Evolutionary conservation across 169 alveolate species (phyloP), one percentile per base, ranked within the genome.

Genomic region (Toxoplasma gondii): DNA sequence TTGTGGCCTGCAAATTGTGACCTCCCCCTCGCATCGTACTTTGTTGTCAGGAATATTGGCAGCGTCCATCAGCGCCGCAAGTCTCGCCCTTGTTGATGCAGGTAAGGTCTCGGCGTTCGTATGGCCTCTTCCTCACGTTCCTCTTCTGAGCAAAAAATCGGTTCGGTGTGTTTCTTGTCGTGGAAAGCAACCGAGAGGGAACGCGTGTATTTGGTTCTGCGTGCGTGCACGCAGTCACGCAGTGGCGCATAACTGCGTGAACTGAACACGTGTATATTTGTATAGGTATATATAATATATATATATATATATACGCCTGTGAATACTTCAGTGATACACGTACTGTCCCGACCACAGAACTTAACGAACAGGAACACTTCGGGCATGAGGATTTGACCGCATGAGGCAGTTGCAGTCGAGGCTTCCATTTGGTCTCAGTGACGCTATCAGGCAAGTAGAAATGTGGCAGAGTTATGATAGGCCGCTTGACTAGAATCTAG

Each of bases 11-110:
- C 58, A 49, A 49, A 49, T 12, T 12, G 12, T 49, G 58, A 4
- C 4, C 58, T 49, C 58, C 12, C 58, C 58, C 58, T 12, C n/a
- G n/a, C n/a, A n/a, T n/a, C n/a, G n/a, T 49, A 4, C 22, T 4
- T 27, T 10, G 16, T 74, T n/a, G 24, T 17, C 84, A 74, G 84
- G 84, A 31, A 36, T 74, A 0, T n/a, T 74, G 84, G 84, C 84
- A 1, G 84, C 84, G 45, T 74, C 84, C 45, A 36, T 74, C 45
- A 19, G 84, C 43, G 84, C 84, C n/a, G 84, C 84, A 12, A 36
- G 84, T 74, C 84, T 74, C 43, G 84, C 84, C 45, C 84, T 74
- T 16, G n/a, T 74, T 44, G 84, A 74, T 12, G 84, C 84, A 31
- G 84, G 84, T 74, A n/a, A 74, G 84, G 19, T 16, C 9, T n/a